Evolutionary conservation across 371 early-diverging fungal species (phyloP), one percentile per base, ranked within the genome.

Genomic region (Mortierella sp.): DNA sequence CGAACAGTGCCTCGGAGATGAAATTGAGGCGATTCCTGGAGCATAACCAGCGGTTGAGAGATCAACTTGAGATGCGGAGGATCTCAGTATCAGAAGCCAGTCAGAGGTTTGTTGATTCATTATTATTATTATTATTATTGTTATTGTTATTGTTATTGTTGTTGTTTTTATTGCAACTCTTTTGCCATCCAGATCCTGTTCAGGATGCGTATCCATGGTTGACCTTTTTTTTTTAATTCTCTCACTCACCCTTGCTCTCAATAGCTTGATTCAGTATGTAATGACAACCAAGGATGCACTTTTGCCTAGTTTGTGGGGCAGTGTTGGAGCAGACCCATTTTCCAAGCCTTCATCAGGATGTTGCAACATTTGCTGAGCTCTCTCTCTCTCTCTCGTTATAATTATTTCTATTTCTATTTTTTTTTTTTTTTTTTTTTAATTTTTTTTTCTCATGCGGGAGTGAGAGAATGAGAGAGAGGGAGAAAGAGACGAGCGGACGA

Each of bases 231-330:
- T 14, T 48, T 11, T 18, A 12, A 47, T 48, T 52, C 14, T 11
- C 19, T 57, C 62, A 48, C n/a, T 21, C 45, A 51, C n/a, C 21
- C 19, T 57, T 62, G 47, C n/a, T 21, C 45, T 57, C n/a, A 15
- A 19, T 21, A 86, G 85, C 59, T 74, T 92, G 63, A 89, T 89
- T 56, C 75, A 83, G 50, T 90, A 85, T 64, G 85, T 82, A 46
- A 83, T 73, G 60, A 73, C 81, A 30, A 90, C 89, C 56, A 84
- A 84, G 74, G 95, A 95, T 82, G 87, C 86, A 47, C 83, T 95
- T 26, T 72, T 95, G 57, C 95, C 94, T 7, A 93, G 92, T 7
- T 81, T 93, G 26, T 95, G 95, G 95, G 95, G 95, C 12, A 52
- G 52, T 19, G 19, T 30, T 16, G 67, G 67, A 6, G n/a, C 70